phyloP scores from a whole-genome alignment of 352 stramenopile species.

The Achlya hypogyna region DNA sequence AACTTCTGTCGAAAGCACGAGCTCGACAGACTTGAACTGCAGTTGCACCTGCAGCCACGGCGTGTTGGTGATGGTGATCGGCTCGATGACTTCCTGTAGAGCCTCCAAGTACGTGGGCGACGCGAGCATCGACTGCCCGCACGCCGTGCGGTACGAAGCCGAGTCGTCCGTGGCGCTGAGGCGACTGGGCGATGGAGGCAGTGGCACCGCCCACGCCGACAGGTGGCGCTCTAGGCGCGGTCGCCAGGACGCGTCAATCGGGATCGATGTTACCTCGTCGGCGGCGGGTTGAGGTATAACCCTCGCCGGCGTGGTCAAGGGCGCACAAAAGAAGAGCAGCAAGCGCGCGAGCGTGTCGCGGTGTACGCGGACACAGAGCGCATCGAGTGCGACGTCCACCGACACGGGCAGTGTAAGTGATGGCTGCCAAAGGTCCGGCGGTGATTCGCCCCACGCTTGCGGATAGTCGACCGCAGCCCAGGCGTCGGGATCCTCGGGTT shows the following conservation, averaged over 20 bases:
- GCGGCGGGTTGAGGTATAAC: not conserved
- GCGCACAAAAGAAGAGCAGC: constrained; percentile 69
- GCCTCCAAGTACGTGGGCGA: not conserved
- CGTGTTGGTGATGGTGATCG: not conserved
- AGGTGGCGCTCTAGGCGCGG: not conserved
- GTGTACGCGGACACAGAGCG: constrained; percentile 64
- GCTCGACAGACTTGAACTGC: constrained; percentile 9
- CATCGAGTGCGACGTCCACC: constrained; percentile 56
- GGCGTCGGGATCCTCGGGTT: constrained; percentile 28
- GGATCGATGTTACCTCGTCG: not conserved
- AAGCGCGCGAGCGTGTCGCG: constrained; percentile 67
- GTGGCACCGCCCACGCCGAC: not conserved
- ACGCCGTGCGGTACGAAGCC: not conserved
- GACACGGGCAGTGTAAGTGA: constrained; percentile 56
- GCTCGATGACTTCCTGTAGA: not conserved
- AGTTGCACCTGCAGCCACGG: constrained; percentile 8
- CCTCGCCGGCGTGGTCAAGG: not conserved
- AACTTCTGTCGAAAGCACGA: not conserved
- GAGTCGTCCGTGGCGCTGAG: not conserved
- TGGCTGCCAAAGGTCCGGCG: constrained; percentile 49
- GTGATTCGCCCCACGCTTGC: constrained; percentile 18
- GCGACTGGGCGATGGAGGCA: not conserved
- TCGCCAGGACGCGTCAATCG: no score
- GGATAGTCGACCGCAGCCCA: not conserved
- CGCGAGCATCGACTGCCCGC: not conserved